phyloP scores from a whole-genome alignment of 306 rosid genomes.

The Geum urbanum region DNA sequence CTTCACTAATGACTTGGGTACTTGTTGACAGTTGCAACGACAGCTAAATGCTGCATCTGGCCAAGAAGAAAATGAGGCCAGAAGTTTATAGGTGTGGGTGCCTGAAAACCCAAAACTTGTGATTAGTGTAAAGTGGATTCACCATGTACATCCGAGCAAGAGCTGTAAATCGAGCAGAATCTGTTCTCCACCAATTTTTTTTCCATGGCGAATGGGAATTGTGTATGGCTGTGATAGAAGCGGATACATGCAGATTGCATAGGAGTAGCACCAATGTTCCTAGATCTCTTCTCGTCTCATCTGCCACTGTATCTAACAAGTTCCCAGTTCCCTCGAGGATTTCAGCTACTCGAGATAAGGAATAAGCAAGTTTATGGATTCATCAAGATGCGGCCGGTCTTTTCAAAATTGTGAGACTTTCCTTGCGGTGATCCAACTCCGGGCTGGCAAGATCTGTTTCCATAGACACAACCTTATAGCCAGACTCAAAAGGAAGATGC shows the following conservation, averaged over 20 bases:
- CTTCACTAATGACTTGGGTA: conserved; percentile 16
- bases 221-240: conserved; percentile 33
- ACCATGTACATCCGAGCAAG: conserved; percentile 40
- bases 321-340: conserved; percentile 20
- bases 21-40: conserved; percentile 66
- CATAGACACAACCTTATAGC: conserved; percentile 7
- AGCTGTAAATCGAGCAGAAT: conserved; percentile 43
- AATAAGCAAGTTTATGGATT: conserved; percentile 33
- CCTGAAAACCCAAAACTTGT: conserved; percentile 31
- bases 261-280: conserved; percentile 30
- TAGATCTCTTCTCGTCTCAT: conserved; percentile 42
- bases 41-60: conserved; percentile 50
- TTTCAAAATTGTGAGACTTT: conserved; percentile 32
- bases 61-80: conserved; percentile 62
- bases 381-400: conserved; percentile 17
- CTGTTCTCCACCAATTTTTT: conserved; percentile 22
- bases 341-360: conserved; percentile 17
- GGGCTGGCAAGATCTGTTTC: conserved; percentile 25
- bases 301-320: conserved; percentile 33
- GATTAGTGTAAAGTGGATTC: conserved; percentile 33
- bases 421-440: conserved; percentile 34
- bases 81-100: conserved; percentile 50
- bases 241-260: conserved; percentile 14
- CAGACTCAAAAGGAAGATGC: neutral
- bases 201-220: conserved; percentile 31